Evolutionary conservation across 371 early-diverging fungal genomes (phyloP).

Genomic region (Circinella umbellata): DNA sequence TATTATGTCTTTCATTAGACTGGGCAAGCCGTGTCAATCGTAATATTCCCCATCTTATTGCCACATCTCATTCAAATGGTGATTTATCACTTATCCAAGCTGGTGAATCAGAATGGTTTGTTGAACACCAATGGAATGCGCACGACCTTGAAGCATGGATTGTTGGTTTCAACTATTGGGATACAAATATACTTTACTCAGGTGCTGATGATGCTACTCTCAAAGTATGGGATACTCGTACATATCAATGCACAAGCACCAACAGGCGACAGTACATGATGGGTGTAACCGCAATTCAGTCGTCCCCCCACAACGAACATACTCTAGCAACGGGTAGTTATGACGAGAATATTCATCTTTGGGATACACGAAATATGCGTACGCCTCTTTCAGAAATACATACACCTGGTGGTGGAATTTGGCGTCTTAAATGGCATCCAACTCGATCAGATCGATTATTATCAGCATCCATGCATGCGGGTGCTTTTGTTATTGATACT

Average conservation of each 20-base stretch:
- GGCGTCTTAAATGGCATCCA: slow-evolving; percentile 96
- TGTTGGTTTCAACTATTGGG: slow-evolving; percentile 82
- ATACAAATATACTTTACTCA: slow-evolving; percentile 64
- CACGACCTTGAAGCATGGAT: slow-evolving; percentile 96
- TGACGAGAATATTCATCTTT: slow-evolving; percentile 84
- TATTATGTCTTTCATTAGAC: slow-evolving; percentile 87
- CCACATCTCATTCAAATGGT: slow-evolving; percentile 76
- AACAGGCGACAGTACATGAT: slow-evolving; percentile 61
- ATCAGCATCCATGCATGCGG: slow-evolving; percentile 89
- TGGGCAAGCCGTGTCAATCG: slow-evolving; percentile 76
- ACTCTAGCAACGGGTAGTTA: slow-evolving; percentile 87
- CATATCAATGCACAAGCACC: slow-evolving; percentile 27
- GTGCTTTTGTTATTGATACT: slow-evolving; percentile 49
- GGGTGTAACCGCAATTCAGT: slow-evolving; percentile 90
- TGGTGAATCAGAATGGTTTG: slow-evolving; percentile 41
- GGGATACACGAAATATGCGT: slow-evolving; percentile 88
- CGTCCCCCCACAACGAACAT: slow-evolving; percentile 74
- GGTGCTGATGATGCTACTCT: slow-evolving; percentile 86
- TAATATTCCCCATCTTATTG: slow-evolving; percentile 32
- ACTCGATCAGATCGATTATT: slow-evolving; percentile 61
- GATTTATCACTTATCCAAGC: slow-evolving; percentile 52
- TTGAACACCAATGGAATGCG: slow-evolving; percentile 66
- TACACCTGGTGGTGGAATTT: slow-evolving; percentile 86
- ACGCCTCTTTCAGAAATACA: slow-evolving; percentile 68
- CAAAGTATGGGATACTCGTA: slow-evolving; percentile 87